These are phyloP conservation scores for Solanum appendiculatum DNA, from an alignment of 257 asterid genomes.

Conservation along the genomic window DNA sequence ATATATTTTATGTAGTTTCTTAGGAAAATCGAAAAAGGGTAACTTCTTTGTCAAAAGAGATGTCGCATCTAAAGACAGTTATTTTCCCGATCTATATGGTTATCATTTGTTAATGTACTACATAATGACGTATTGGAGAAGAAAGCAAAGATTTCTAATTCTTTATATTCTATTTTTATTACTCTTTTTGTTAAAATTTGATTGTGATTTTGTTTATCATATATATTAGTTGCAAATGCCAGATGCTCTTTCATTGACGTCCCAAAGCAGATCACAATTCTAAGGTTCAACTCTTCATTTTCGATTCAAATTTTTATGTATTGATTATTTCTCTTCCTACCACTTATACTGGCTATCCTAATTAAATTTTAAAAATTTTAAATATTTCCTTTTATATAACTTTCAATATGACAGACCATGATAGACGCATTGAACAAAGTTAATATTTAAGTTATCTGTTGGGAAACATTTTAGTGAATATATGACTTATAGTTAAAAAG, in stretches of 20 bases:
- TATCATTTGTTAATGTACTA: background rate
- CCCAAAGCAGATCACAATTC: background rate
- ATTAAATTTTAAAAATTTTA: too few species aligned
- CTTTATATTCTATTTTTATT: background rate
- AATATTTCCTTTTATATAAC: background rate
- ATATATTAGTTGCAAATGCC: background rate
- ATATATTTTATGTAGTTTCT: background rate
- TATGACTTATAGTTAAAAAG: background rate
- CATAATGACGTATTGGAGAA: background rate
- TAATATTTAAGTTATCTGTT: background rate
- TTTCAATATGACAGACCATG: background rate
- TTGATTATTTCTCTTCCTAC: background rate
- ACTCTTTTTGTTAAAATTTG: background rate
- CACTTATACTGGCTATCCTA: background rate
- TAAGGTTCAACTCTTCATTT: background rate
- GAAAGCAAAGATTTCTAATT: background rate
- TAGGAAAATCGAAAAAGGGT: background rate
- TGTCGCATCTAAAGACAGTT: background rate
- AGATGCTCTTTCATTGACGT: background rate
- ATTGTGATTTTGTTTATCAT: background rate
- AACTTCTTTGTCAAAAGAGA: background rate
- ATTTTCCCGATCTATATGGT: background rate
- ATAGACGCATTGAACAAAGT: background rate
- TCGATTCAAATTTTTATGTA: background rate
- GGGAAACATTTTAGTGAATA: background rate